Evolutionary conservation across 225 moss, liverwort and hornwort species (phyloP), one percentile per base, ranked within the genome.

Genomic region (Takakia lepidozioides): DNA sequence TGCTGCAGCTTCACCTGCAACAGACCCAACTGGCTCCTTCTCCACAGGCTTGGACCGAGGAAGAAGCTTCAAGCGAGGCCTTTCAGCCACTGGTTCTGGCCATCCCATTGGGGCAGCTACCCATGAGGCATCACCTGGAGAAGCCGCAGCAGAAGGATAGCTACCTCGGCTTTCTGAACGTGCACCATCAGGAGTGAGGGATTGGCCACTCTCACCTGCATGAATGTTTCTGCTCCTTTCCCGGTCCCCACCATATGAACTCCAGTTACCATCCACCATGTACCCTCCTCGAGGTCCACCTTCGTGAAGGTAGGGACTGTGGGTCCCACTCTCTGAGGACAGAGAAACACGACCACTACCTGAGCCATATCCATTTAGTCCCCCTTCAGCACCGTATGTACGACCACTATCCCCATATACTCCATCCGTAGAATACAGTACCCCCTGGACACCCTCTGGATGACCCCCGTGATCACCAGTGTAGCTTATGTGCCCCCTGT

Each of bases 21-120:
- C 57, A 13, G 3, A 23, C 29, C 9, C 58, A 16, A 59, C 48
- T 14, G 81, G 44, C 46, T 69, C 26, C 38, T 16, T 52, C 29
- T 87, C 90, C 53, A 98, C 55, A 10, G 91, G 95, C 67, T 81
- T 98, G 22, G 84, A 80, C 19, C 95, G 91, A 3, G 95, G 91
- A 19, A 98, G 78, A 51, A 98, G 84, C 57, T 87, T 98, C 54
- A 98, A 51, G 23, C 90, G 87, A 19, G 90, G 95, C 45, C 95
- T 83, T 66, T 98, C 95, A 11, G 60, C 67, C 49, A 64, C 55
- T 29, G 68, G 32, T 18, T 83, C 83, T 51, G 66, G 3, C 5
- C 47, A 38, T 24, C 37, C 29, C 8, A 22, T 61, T 21, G 56
- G 43, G 18, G 58, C 58, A 19, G 46, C 55, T 46, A 59, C 69